Percentiles rank a stretch among this genome's conserved stretches.
Evolutionary conservation across 2,329 filamentous ascomycete species (phyloP).

Genomic region (Aureobasidium melanogenum): DNA sequence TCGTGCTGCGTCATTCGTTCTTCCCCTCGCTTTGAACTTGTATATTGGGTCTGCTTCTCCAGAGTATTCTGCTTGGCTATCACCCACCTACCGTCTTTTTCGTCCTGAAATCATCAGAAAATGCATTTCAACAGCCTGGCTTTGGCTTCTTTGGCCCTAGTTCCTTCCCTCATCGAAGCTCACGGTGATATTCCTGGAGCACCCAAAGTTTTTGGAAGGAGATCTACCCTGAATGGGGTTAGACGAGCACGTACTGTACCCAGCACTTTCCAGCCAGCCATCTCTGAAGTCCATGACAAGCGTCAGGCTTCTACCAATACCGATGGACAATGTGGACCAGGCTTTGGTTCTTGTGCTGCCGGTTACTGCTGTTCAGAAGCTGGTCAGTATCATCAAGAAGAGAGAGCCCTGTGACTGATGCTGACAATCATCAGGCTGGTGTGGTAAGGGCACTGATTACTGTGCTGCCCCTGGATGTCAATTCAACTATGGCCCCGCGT

Average conservation of each 20-base stretch:
- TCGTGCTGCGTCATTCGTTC: neutral
- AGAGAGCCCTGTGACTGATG: too few relatives aligned
- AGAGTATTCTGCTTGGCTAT: neutral
- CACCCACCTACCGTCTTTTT: neutral
- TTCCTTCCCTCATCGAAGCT: conserved; percentile 1
- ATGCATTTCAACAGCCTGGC: conserved; percentile 9
- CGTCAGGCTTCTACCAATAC: conserved; percentile 10
- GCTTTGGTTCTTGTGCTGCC: conserved; percentile 4
- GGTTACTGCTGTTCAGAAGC: conserved; percentile 11
- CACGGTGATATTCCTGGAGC: conserved; percentile 1
- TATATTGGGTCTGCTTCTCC: neutral
- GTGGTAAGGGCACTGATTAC: conserved; percentile 46
- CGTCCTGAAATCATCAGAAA: neutral
- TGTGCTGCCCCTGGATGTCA: conserved; percentile 55
- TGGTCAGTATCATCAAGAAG: neutral
- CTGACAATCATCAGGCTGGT: conserved; percentile 20
- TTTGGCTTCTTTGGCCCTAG: neutral
- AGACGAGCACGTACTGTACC: neutral
- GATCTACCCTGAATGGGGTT: neutral
- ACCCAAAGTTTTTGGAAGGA: conserved; percentile 5
- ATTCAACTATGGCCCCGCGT: conserved; percentile 51
- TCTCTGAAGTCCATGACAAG: neutral
- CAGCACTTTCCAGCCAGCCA: neutral
- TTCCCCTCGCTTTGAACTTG: neutral
- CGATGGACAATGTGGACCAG: conserved; percentile 1